These are phyloP conservation scores for Acer yangbiense DNA, from an alignment of 345 rosid genomes.

Conservation along the genomic window DNA sequence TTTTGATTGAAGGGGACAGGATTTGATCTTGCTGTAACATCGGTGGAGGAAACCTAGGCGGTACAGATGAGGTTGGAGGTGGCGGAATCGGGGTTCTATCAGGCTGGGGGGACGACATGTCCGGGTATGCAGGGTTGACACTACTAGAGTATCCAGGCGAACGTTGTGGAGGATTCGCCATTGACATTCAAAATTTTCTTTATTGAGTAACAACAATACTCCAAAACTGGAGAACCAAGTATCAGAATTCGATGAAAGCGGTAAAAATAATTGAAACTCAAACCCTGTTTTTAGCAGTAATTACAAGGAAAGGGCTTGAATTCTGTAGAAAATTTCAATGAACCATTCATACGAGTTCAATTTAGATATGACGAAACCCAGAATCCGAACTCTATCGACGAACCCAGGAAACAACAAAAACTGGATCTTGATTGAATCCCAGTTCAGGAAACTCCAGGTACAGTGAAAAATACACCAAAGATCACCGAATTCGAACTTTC, in stretches of 20 bases:
- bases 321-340: constrained; percentile 23
- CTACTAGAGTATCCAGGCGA: constrained; percentile 50
- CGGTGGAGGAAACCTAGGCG: constrained; percentile 71
- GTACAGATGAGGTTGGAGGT: constrained; percentile 44
- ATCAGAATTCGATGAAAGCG: constrained; percentile 19
- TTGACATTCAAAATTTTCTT: constrained; percentile 32
- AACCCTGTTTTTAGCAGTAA: constrained; percentile 20
- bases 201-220: constrained; percentile 16
- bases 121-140: constrained; percentile 41
- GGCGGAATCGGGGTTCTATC: constrained; percentile 47
- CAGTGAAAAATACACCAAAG: constrained; percentile 23
- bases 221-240: constrained; percentile 19
- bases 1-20: constrained; percentile 53
- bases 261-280: constrained; percentile 11
- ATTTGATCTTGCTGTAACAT: constrained; percentile 60
- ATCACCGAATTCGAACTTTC: constrained; percentile 25
- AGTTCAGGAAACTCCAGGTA: constrained; percentile 27
- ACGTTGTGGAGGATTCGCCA: constrained; percentile 67
- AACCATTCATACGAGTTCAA: constrained; percentile 3
- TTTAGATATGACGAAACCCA: neutral
- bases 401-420: constrained; percentile 24
- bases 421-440: constrained; percentile 37
- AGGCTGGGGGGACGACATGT: constrained; percentile 43
- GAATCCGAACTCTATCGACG: constrained; percentile 22
- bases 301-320: neutral